Base-by-base conservation (phyloP, 2,329 filamentous ascomycete genomes). In the Exophiala sp. region DNA sequence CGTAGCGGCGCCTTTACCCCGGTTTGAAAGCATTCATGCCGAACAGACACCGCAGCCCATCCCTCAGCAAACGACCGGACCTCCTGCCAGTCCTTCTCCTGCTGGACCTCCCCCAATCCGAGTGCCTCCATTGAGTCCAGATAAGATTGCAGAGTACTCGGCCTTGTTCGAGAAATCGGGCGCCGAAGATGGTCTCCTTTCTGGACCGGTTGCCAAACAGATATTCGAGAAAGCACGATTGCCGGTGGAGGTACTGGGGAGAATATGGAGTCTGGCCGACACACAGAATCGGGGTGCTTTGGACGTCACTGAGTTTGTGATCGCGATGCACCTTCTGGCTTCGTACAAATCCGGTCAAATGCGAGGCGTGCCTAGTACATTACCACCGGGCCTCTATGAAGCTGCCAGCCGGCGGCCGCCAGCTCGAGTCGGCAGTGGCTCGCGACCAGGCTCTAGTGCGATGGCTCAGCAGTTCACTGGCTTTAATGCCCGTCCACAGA, bases 281-380 rank as follows among this genome's bases (percentile, higher is more conserved):
- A 93, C 88, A 0, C 90, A 96, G 68, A 89, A 95, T 70, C 82
- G 90, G 46, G 93, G 93, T 43, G 82, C 85, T 24, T 76, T 98
- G 29, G 86, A 90, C 50, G 77, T 83, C 61, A 91, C 89, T 11
- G 93, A 97, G 63, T 98, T 98, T 66, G 86, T 95, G 64, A 94
- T 98, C 63, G 93, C 93, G 39, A 98, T 98, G 93, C 93, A 98
- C 43, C 75, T 98, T 53, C 77, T 98, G 55, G 91, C 88, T 11
- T 95, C 89, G 10, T 88, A 88, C 71, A 95, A 95, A 74, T 85
- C 83, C 10, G 86, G 89, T 18, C 77, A 82, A 23, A 78, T 98
- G 66, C 83, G 88, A 57, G 82, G 79, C 16, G 76, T 97, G 49
- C 93, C 93, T 1, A 85, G 74, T 53, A 80, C 85, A 21, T 78